Percentiles rank a stretch among this genome's conserved stretches.
Evolutionary conservation across 2,329 filamentous ascomycete species (phyloP).

Genomic region (Tolypocladium album): DNA sequence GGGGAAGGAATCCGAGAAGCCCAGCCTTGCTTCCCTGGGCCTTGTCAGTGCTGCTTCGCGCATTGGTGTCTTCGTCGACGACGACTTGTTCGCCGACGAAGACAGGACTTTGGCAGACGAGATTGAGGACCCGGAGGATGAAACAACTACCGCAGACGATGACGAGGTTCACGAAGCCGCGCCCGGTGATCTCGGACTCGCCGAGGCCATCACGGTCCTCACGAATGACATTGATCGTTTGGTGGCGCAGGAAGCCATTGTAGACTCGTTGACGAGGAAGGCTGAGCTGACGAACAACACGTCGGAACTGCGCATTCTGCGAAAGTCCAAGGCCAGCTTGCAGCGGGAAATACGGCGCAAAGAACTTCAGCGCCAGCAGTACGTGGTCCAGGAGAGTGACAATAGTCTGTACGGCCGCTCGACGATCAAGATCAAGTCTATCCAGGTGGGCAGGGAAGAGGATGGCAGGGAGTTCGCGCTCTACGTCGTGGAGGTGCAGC

Average conservation of each 20-base stretch:
- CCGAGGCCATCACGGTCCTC: constrained; percentile 84
- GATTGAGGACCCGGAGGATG: constrained; percentile 52
- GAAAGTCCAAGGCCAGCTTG: constrained; percentile 88
- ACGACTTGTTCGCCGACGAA: constrained; percentile 88
- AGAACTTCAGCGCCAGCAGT: constrained; percentile 92
- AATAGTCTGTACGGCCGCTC: constrained; percentile 93
- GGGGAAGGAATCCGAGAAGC: constrained; percentile 50
- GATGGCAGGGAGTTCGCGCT: constrained; percentile 90
- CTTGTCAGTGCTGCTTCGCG: constrained; percentile 79
- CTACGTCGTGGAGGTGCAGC: constrained; percentile 84
- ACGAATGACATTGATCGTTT: constrained; percentile 86
- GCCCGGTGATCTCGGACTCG: constrained; percentile 83
- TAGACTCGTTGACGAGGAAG: constrained; percentile 85
- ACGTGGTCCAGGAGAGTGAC: constrained; percentile 94
- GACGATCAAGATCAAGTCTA: constrained; percentile 79
- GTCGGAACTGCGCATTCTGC: constrained; percentile 80
- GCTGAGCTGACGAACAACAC: constrained; percentile 96
- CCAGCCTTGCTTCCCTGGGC: constrained; percentile 82
- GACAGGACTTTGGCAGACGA: constrained; percentile 79
- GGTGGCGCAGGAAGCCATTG: constrained; percentile 75
- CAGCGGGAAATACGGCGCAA: constrained; percentile 88
- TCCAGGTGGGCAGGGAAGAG: constrained; percentile 83
- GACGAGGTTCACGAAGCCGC: constrained; percentile 89
- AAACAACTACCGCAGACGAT: constrained; percentile 37
- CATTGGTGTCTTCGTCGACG: constrained; percentile 85